Evolutionary conservation across 202 grass and related monocot genomes (phyloP), one percentile per base, ranked within the genome.

Genomic region (Elaeis oleifera): DNA sequence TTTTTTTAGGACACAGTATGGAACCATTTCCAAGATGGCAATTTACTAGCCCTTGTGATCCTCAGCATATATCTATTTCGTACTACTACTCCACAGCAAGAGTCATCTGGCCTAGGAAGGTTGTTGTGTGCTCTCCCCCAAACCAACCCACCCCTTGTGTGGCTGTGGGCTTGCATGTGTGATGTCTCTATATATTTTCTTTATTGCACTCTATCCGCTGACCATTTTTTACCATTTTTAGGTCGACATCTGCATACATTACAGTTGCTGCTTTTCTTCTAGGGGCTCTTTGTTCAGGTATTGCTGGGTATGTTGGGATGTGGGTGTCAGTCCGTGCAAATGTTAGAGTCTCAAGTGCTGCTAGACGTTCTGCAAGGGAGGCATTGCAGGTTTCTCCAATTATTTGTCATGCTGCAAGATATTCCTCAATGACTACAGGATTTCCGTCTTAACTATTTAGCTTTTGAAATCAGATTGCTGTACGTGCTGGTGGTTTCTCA

Each of bases 61-160:
- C 94, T 97, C 73, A 31, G 66, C 79, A 97, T 97, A 77, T 97
- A 97, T 88, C 94, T 97, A 57, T 97, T 92, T 75, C 94, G 94
- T 58, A 65, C 65, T 71, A 74, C 75, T 22, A 92, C 88, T 29
- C 82, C 84, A 2, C 94, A 97, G 58, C 88, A 97, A 79, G 94
- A 97, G 65, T 85, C 94, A 50, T 79, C 94, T 69, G 94, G 85
- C 17, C 53, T 97, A 27, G 80, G 84, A 89, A 97, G 94, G 94
- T 97, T 97, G 49, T 63, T 71, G 51, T 79, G 19, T 18, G 6
- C 14, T 15, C 26, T 27, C 26, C 26, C 4, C 26, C 4, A 0
- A 27, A 27, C 26, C 4, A 27, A 0, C 4, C 26, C 19, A 48
- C 18, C 27, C 27, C 49, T 70, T 53, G 28, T 18, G 69, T 31